These are phyloP conservation scores for Trypanosomatidae sp. DNA, from an alignment of 208 protist species.

Conservation along the genomic window DNA sequence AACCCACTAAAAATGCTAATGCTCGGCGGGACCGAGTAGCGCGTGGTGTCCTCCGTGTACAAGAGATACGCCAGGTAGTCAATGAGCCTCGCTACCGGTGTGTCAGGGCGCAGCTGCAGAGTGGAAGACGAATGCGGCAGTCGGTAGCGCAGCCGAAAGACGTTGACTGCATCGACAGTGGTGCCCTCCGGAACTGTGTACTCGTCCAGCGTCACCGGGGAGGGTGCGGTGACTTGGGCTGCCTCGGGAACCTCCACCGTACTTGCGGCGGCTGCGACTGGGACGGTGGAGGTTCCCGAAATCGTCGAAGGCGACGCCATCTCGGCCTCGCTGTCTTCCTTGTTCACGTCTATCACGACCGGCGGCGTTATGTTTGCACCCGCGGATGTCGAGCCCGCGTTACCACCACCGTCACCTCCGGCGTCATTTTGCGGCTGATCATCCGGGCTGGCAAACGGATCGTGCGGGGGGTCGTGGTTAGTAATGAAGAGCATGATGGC, in stretches of 20 bases:
- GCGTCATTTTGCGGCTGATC: not conserved
- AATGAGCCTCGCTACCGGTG: conserved; percentile 46
- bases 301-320: conserved; percentile 28
- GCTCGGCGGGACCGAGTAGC: conserved; percentile 33
- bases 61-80: conserved; percentile 65
- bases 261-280: not conserved
- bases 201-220: conserved; percentile 14
- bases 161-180: not conserved
- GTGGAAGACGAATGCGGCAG: conserved; percentile 48
- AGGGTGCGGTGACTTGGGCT: conserved; percentile 6
- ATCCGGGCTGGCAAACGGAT: conserved; percentile 18
- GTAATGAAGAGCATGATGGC: conserved; percentile 45
- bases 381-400: not conserved
- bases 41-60: conserved; percentile 38
- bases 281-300: conserved; percentile 1
- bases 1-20: conserved; percentile 46
- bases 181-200: conserved; percentile 14
- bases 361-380: not conserved
- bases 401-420: not conserved
- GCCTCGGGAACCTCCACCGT: conserved; percentile 2
- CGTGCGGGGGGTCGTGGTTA: conserved; percentile 32
- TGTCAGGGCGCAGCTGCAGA: conserved; percentile 54
- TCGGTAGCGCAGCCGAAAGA: conserved; percentile 64
- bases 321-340: conserved; percentile 25
- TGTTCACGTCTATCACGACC: conserved; percentile 27